Percentiles rank a stretch among this genome's conserved stretches.
phyloP scores from a whole-genome alignment of 2,329 filamentous ascomycete species.

The Zymoseptoria pseudotritici region DNA sequence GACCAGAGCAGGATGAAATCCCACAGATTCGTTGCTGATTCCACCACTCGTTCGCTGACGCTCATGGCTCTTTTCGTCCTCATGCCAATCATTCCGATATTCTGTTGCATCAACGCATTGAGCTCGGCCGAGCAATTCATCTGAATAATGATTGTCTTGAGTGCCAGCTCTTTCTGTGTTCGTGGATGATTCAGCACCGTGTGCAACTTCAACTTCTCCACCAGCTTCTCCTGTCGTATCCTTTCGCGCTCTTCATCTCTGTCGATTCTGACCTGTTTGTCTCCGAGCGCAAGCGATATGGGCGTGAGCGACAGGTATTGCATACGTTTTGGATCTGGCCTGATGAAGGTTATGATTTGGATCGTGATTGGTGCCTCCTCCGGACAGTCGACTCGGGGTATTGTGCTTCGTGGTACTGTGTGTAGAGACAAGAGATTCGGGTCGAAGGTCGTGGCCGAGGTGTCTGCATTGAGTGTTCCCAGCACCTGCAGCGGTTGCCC shows the following conservation, averaged over 20 bases:
- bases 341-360: conserved; percentile 82
- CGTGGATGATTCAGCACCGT: conserved; percentile 69
- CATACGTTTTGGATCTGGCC: conserved; percentile 80
- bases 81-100: conserved; percentile 72
- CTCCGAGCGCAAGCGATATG: conserved; percentile 76
- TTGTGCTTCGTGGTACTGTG: conserved; percentile 41
- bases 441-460: conserved; percentile 48
- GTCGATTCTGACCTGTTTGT: conserved; percentile 62
- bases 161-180: conserved; percentile 73
- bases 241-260: conserved; percentile 63
- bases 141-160: conserved; percentile 79
- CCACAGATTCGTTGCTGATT: conserved; percentile 81
- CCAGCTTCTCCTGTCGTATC: conserved; percentile 57
- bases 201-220: conserved; percentile 82
- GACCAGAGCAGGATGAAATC: conserved; percentile 63
- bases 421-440: conserved; percentile 61
- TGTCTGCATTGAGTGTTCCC: conserved; percentile 65
- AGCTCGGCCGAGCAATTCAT: conserved; percentile 95
- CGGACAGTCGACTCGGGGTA: conserved; percentile 68
- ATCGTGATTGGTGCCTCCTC: conserved; percentile 60
- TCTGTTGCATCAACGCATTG: conserved; percentile 76
- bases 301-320: conserved; percentile 91
- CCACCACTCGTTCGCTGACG: conserved; percentile 87
- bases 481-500: conserved; percentile 77
- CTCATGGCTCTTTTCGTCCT: conserved; percentile 78